phyloP scores from a whole-genome alignment of 345 rosid genomes.

The Trapa incisa region DNA sequence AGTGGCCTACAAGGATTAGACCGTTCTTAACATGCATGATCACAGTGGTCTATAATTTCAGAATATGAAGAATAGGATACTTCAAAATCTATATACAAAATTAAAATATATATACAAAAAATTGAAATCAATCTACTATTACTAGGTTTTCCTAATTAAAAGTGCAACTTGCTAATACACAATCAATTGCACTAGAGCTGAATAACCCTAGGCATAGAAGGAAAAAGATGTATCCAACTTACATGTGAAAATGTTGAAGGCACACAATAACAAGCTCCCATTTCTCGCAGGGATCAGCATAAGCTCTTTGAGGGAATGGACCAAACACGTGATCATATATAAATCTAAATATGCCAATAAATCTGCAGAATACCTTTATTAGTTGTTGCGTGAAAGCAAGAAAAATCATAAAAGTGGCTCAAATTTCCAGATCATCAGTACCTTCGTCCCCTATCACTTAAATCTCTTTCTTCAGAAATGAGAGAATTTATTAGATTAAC shows the following conservation, averaged over 20 bases:
- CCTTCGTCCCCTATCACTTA: slow-evolving; percentile 83
- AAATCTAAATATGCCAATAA: slow-evolving; percentile 83
- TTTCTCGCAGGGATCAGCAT: slow-evolving; percentile 85
- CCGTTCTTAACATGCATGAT: neutral
- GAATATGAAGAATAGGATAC: neutral
- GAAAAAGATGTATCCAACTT: slow-evolving; percentile 15
- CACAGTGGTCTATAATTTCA: neutral
- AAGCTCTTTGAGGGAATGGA: slow-evolving; percentile 89
- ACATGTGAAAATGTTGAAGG: slow-evolving; percentile 94
- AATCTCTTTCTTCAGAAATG: slow-evolving; percentile 79
- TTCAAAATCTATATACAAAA: no score
- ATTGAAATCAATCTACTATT: neutral
- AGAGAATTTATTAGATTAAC: slow-evolving; percentile 74
- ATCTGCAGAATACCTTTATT: slow-evolving; percentile 36
- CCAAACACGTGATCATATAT: slow-evolving; percentile 84
- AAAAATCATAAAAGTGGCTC: neutral
- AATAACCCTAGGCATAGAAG: neutral
- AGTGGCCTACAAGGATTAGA: neutral
- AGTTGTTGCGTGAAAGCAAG: neutral
- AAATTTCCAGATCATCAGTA: slow-evolving; percentile 15
- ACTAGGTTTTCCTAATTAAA: neutral
- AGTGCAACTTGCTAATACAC: neutral
- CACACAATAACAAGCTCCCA: slow-evolving; percentile 90
- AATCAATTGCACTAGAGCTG: neutral
- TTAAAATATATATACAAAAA: neutral